Evolutionary conservation across 805 yeast species (phyloP).

Genomic region (Kodamaea leandrae): DNA sequence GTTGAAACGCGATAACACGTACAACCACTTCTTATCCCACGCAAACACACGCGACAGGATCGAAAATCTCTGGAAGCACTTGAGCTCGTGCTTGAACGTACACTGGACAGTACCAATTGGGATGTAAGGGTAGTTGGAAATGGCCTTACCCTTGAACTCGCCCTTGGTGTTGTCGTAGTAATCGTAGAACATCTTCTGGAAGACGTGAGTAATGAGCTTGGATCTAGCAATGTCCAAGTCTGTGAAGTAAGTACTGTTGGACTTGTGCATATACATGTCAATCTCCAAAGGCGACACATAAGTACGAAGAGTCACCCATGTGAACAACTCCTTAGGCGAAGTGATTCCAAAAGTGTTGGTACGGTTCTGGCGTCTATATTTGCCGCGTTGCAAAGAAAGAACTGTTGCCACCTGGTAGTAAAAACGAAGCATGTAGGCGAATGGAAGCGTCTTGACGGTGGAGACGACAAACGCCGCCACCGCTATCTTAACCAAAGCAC

Average conservation of each 20-base stretch:
- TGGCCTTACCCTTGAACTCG: constrained; percentile 26
- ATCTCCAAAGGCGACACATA: constrained; percentile 76
- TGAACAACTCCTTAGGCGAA: constrained; percentile 35
- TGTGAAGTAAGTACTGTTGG: constrained; percentile 77
- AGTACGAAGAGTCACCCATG: constrained; percentile 42
- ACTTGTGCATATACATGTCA: constrained; percentile 84
- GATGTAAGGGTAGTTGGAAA: constrained; percentile 52
- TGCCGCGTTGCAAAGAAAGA: constrained; percentile 35
- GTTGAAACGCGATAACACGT: constrained; percentile 61
- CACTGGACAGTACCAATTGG: constrained; percentile 77
- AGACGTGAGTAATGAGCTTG: constrained; percentile 52
- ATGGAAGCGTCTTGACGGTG: constrained; percentile 64
- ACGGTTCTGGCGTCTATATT: constrained; percentile 19
- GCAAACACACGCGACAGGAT: constrained; percentile 62
- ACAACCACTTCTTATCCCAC: constrained; percentile 90
- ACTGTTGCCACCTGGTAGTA: constrained; percentile 45
- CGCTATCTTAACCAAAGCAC: constrained; percentile 3
- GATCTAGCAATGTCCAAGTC: constrained; percentile 82
- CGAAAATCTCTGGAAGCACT: constrained; percentile 57
- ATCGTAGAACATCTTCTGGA: constrained; percentile 54
- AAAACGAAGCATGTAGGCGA: constrained; percentile 64
- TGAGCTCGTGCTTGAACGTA: constrained; percentile 69
- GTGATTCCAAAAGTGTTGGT: constrained; percentile 35
- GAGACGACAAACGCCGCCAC: constrained; percentile 27
- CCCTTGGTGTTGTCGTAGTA: constrained; percentile 39